These are phyloP conservation scores for Termitomyces titanicus DNA, from an alignment of 768 basidiomycete species.

Conservation along the genomic window DNA sequence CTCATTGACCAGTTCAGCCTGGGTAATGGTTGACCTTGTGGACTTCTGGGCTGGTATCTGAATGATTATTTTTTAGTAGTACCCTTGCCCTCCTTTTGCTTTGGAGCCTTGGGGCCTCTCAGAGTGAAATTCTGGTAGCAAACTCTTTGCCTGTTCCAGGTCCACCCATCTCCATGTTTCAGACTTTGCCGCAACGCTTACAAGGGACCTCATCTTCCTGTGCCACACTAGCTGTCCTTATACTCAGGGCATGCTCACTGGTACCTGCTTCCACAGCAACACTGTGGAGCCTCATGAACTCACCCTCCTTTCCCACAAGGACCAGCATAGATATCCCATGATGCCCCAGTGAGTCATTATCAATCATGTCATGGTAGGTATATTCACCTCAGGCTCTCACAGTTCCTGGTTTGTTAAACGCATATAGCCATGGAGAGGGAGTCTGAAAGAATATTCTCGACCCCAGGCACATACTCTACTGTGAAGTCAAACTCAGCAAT, in stretches of 20 bases:
- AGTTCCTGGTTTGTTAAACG: not conserved
- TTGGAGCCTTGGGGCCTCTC: too few species aligned
- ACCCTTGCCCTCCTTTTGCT: too few species aligned
- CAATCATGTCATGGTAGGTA: not conserved
- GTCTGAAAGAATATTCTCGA: not conserved
- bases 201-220: too few species aligned
- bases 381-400: not conserved
- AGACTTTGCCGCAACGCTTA: not conserved
- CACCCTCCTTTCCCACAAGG: not conserved
- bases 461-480: conserved; percentile 10
- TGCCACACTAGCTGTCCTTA: not conserved
- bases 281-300: too few species aligned
- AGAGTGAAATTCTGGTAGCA: not conserved
- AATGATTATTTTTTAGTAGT: too few species aligned
- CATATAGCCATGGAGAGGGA: not conserved
- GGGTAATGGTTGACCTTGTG: too few species aligned
- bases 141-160: not conserved
- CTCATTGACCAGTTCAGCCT: too few species aligned
- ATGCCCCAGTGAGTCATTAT: not conserved
- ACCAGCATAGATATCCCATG: not conserved
- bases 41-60: too few species aligned
- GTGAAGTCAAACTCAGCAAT: conserved; percentile 34
- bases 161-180: not conserved
- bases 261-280: too few species aligned
- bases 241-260: not conserved